Conservation (phyloP, 2,329 filamentous ascomycete genomes). For the Chrysosphaeria jannelii region DNA sequence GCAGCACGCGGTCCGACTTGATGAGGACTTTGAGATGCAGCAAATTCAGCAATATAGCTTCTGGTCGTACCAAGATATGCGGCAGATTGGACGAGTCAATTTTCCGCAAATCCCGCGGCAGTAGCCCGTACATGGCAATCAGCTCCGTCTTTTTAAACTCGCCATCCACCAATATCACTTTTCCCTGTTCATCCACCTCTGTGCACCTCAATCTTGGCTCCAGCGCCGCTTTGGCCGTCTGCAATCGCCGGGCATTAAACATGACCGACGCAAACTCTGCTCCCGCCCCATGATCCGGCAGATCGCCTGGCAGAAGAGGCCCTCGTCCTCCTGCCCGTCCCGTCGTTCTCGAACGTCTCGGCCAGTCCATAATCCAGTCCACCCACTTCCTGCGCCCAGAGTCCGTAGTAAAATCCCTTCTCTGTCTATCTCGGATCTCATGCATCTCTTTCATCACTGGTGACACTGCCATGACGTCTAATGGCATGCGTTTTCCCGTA, state of each 20-base stretch:
- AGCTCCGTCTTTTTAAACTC: conserved; percentile 96
- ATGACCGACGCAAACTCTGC: conserved; percentile 6
- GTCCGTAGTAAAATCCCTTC: no score
- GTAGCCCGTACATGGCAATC: conserved; percentile 83
- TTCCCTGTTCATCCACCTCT: conserved; percentile 75
- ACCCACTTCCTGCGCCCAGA: no score
- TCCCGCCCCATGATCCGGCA: conserved; percentile 16
- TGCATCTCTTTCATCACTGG: no score
- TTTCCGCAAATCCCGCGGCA: conserved; percentile 85
- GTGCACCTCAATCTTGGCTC: conserved; percentile 76
- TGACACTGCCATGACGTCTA: no score
- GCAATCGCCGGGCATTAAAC: conserved; percentile 26
- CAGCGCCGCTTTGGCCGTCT: conserved; percentile 47
- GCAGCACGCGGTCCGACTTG: conserved; percentile 68
- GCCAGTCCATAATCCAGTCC: no score
- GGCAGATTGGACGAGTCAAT: conserved; percentile 91
- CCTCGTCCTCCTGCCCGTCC: conserved; percentile 1
- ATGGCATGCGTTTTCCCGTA: no score
- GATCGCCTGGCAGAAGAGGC: conserved; percentile 21
- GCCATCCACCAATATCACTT: conserved; percentile 73
- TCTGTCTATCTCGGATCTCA: no score
- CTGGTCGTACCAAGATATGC: conserved; percentile 78
- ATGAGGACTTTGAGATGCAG: conserved; percentile 91
- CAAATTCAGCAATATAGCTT: conserved; percentile 79
- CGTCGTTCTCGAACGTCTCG: no score